These are phyloP conservation scores for Stephania cephalantha DNA, from an alignment of 164 flowering plant genomes.

Conservation along the genomic window DNA sequence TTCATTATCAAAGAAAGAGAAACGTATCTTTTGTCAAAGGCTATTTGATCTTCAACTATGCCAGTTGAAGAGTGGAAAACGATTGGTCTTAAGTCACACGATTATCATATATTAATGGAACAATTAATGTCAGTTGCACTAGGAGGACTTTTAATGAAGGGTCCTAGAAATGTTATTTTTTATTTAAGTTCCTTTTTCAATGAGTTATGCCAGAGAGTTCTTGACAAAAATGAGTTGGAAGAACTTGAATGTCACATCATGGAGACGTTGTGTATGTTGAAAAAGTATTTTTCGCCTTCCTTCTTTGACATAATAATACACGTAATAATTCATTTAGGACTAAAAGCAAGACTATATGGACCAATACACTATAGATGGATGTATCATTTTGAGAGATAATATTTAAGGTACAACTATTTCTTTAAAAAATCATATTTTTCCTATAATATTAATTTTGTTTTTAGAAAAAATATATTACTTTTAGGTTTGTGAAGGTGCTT, in stretches of 20 bases:
- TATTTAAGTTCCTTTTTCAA: too few species aligned
- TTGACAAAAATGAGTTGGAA: too few species aligned
- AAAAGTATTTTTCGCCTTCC: neutral
- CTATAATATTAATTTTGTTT: neutral
- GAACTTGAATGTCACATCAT: neutral
- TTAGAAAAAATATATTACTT: neutral
- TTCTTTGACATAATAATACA: conserved; percentile 3
- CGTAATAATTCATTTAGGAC: neutral
- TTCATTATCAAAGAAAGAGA: too few species aligned
- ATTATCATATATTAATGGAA: too few species aligned
- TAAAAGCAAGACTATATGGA: neutral
- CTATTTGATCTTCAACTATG: too few species aligned
- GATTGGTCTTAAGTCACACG: neutral
- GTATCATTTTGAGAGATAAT: conserved; percentile 2
- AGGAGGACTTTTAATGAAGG: too few species aligned
- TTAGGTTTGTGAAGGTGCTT: neutral
- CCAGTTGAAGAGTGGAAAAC: neutral
- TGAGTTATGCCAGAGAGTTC: too few species aligned
- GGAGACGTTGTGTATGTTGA: neutral
- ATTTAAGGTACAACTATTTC: neutral
- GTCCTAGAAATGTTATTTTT: too few species aligned
- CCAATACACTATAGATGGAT: conserved; percentile 1
- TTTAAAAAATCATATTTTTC: neutral
- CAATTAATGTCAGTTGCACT: too few species aligned
- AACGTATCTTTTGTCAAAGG: too few species aligned